Conservation (phyloP, 2,329 filamentous ascomycete genomes). For the Aspergillus fijiensis region DNA sequence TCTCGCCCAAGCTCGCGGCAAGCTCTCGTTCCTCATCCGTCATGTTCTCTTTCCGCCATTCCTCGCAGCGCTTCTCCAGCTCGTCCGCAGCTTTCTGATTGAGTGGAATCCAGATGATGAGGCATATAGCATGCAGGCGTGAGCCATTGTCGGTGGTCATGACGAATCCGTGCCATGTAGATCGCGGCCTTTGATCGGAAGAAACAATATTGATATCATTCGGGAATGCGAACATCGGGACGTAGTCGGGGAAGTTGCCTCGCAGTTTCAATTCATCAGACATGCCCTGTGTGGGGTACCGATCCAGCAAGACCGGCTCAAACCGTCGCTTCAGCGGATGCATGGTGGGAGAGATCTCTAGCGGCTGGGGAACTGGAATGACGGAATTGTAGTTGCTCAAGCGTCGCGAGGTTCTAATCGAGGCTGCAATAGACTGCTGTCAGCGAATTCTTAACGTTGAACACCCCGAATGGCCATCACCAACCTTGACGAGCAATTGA, state of each 20-base stretch:
- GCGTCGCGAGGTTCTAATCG: conserved; percentile 77
- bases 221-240: conserved; percentile 98
- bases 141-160: conserved; percentile 94
- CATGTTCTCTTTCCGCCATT: conserved; percentile 91
- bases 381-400: conserved; percentile 98
- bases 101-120: conserved; percentile 90
- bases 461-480: conserved; percentile 27
- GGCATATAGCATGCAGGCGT: conserved; percentile 85
- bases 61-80: conserved; percentile 70
- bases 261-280: conserved; percentile 76
- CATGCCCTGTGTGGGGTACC: conserved; percentile 83
- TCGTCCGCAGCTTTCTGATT: conserved; percentile 79
- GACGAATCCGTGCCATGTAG: conserved; percentile 98
- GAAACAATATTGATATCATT: conserved; percentile 98
- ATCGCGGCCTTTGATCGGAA: conserved; percentile 85
- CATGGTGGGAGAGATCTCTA: conserved; percentile 88
- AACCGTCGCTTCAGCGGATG: conserved; percentile 92
- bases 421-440: conserved; percentile 48
- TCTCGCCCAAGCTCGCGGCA: conserved; percentile 84
- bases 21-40: conserved; percentile 95
- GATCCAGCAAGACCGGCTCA: conserved; percentile 91
- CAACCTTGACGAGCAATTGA: conserved; percentile 71
- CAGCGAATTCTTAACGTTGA: conserved; percentile 6
- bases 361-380: conserved; percentile 86
- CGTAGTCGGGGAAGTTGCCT: conserved; percentile 90